These are phyloP conservation scores for Mycena vulgaris DNA, from an alignment of 768 basidiomycete species.

Conservation along the genomic window DNA sequence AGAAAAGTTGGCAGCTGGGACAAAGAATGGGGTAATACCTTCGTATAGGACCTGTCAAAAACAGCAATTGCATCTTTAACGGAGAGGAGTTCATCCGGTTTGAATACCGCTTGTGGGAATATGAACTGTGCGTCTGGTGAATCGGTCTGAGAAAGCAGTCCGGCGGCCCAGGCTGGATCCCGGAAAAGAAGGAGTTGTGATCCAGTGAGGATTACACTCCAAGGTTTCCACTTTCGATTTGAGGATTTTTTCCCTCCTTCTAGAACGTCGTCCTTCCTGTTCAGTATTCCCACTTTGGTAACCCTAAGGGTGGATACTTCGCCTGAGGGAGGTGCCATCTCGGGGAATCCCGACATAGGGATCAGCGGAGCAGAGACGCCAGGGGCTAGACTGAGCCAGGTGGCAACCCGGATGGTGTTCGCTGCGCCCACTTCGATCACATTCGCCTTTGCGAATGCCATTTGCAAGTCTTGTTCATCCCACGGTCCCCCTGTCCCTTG, in stretches of 20 bases:
- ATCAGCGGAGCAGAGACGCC: conserved; percentile 44
- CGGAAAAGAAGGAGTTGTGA: conserved; percentile 95
- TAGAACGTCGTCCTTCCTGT: conserved; percentile 83
- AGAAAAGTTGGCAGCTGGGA: conserved; percentile 1
- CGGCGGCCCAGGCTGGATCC: conserved; percentile 71
- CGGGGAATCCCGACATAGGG: conserved; percentile 43
- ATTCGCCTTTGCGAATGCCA: conserved; percentile 73
- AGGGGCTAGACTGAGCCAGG: conserved; percentile 56
- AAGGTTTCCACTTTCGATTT: conserved; percentile 91
- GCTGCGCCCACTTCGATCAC: conserved; percentile 69
- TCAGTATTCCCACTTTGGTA: conserved; percentile 85
- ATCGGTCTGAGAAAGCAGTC: conserved; percentile 61
- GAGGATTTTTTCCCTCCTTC: conserved; percentile 84
- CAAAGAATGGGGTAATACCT: conserved; percentile 64
- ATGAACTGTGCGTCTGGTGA: conserved; percentile 49
- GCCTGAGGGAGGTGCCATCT: conserved; percentile 41
- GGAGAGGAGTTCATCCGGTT: conserved; percentile 90
- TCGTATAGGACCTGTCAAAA: conserved; percentile 81
- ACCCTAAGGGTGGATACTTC: conserved; percentile 72
- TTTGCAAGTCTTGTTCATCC: conserved; percentile 77
- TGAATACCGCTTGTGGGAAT: conserved; percentile 64
- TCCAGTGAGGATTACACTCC: conserved; percentile 88
- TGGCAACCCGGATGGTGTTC: conserved; percentile 54
- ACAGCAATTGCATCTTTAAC: conserved; percentile 86
- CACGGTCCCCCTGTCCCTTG: conserved; percentile 77